Evolutionary conservation across 202 grass and related monocot genomes (phyloP).

Genomic region (Carex arenaria): DNA sequence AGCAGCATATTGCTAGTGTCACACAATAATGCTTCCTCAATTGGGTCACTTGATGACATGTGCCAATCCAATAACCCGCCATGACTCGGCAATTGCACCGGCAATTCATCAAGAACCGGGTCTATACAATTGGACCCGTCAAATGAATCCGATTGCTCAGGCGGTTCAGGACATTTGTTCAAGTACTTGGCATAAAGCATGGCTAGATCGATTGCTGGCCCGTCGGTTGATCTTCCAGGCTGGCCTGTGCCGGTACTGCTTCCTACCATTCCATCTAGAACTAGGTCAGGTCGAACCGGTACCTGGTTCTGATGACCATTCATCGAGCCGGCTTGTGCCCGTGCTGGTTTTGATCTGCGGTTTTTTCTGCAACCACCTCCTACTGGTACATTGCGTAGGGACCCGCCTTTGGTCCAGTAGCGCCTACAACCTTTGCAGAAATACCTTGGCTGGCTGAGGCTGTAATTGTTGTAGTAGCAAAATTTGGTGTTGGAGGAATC

Average conservation of each 20-base stretch:
- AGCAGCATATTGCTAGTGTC: slow-evolving; percentile 39
- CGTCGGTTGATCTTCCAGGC: slow-evolving; percentile 26
- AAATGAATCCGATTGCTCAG: slow-evolving; percentile 48
- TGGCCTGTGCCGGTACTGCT: slow-evolving; percentile 3
- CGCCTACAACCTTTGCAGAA: slow-evolving; percentile 93
- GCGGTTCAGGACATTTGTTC: slow-evolving; percentile 32
- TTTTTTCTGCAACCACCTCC: slow-evolving; percentile 84
- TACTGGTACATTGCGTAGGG: slow-evolving; percentile 76
- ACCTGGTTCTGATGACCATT: slow-evolving; percentile 26
- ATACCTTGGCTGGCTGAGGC: slow-evolving; percentile 90
- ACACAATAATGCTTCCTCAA: slow-evolving; percentile 33
- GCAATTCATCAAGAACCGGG: slow-evolving; percentile 22
- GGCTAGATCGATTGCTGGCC: slow-evolving; percentile 67
- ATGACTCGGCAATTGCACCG: slow-evolving; percentile 28
- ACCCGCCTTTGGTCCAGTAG: slow-evolving; percentile 95
- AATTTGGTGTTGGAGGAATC: slow-evolving; percentile 96
- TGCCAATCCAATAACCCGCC: slow-evolving; percentile 54
- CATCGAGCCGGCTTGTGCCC: neutral
- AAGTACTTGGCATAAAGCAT: slow-evolving; percentile 81
- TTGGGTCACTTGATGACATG: slow-evolving; percentile 30
- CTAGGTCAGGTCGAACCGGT: slow-evolving; percentile 56
- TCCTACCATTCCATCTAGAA: slow-evolving; percentile 58
- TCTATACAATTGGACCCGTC: slow-evolving; percentile 42
- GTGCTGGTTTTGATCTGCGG: slow-evolving; percentile 38
- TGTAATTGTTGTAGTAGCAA: slow-evolving; percentile 99